Evolutionary conservation across 139 green algal genomes (phyloP), one percentile per base, ranked within the genome.

Genomic region (Chlamydomonas incerta): DNA sequence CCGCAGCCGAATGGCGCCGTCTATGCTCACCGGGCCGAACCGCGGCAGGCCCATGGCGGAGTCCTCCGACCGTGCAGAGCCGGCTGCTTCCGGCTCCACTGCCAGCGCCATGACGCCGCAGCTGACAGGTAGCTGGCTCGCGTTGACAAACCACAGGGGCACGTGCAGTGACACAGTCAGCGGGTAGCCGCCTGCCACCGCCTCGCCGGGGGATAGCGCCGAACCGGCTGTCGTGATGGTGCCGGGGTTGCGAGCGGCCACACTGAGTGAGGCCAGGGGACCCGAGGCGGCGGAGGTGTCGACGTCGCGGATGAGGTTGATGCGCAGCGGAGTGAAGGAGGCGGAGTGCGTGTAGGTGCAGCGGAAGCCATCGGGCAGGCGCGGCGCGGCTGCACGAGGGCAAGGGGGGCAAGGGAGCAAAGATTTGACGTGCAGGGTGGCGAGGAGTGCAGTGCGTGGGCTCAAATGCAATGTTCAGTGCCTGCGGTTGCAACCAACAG

Each of bases 81-180:
- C 66, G 15, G 5, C 24, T 14, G 31, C 1, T 2, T 33, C 58
- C 23, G 46, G 41, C 26, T 52, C 31, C 65, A 67, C 81, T 41
- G 82, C 87, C 34, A 88, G 31, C 26, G 46, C 58, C 33, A 96
- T 82, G 15, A 96, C 81, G 3, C 88, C 91, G 0, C 88, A 91
- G 28, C 81, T 83, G 0, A 97, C 81, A 0, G 92, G 92, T 72
- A 97, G 88, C 81, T 91, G 82, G 23, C 93, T 96, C 72, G 88
- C 90, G 58, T 98, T 98, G 41, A 95, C 87, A 60, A 98, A 58
- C 93, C 92, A 95, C n/a, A 96, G 88, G 13, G 94, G 94, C 26
- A 95, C 91, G 46, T 88, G 91, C 72, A 97, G 85, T 1, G 84
- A 74, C 74, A 96, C 92, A 29, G 86, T 29, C 28, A 97, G 75